phyloP scores from a whole-genome alignment of 2,329 filamentous ascomycete genomes.

The Diaporthe sp. region DNA sequence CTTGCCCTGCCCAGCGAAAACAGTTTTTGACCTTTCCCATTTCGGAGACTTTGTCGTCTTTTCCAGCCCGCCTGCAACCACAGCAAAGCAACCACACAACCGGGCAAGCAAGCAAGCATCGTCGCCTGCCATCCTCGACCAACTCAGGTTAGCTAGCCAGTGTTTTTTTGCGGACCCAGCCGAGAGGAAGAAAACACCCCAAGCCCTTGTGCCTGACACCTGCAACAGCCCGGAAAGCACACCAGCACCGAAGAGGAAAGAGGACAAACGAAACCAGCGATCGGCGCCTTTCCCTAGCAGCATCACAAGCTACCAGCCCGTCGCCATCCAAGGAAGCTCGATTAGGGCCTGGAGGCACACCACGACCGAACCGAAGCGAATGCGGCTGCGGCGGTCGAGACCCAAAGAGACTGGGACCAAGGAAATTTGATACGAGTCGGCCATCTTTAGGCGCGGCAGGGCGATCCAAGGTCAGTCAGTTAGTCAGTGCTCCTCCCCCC shows the following conservation, averaged over 20 bases:
- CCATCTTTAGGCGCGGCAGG: slow-evolving; percentile 11
- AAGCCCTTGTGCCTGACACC: background rate
- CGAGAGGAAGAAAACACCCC: slow-evolving; percentile 7
- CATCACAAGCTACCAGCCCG: slow-evolving; percentile 6
- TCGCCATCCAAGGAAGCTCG: slow-evolving; percentile 6
- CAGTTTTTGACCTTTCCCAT: slow-evolving; percentile 13
- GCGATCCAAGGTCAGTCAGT: slow-evolving; percentile 26
- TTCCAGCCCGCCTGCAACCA: background rate
- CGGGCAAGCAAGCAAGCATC: slow-evolving; percentile 6
- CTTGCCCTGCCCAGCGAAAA: background rate
- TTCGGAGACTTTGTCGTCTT: background rate
- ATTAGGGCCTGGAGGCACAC: background rate
- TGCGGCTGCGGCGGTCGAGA: slow-evolving; percentile 32
- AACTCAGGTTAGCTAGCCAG: slow-evolving; percentile 19
- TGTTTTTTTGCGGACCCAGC: slow-evolving; percentile 9
- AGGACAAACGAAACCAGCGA: slow-evolving; percentile 29
- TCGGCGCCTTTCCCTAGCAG: slow-evolving; percentile 22
- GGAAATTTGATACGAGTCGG: slow-evolving; percentile 24
- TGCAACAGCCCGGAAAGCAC: slow-evolving; percentile 17
- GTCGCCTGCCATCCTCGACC: slow-evolving; percentile 1
- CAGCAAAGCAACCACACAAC: slow-evolving; percentile 18
- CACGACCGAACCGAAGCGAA: slow-evolving; percentile 22
- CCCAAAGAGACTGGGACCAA: background rate
- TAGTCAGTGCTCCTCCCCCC: slow-evolving; percentile 18
- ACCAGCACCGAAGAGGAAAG: slow-evolving; percentile 38